phyloP scores from a whole-genome alignment of 2,329 filamentous ascomycete species.

The Apiospora koreana region DNA sequence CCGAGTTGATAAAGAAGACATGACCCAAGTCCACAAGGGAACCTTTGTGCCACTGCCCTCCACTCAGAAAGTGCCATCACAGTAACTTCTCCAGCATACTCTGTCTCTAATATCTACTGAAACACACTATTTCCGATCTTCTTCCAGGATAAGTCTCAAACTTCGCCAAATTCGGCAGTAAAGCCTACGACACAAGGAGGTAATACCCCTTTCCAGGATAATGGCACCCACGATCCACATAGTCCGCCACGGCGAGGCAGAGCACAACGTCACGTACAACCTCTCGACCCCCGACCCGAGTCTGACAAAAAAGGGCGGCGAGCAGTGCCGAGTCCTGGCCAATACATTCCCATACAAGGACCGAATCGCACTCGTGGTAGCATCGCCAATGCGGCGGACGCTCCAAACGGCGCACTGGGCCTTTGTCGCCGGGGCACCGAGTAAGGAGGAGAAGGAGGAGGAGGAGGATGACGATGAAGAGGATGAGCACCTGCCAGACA shows the following conservation, averaged over 20 bases:
- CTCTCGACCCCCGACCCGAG: conserved; percentile 69
- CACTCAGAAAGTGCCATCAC: no score
- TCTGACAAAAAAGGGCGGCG: conserved; percentile 69
- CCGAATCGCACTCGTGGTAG: conserved; percentile 64
- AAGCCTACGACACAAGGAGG: background rate
- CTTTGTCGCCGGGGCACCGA: conserved; percentile 47
- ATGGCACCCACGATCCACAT: conserved; percentile 59
- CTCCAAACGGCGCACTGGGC: conserved; percentile 71
- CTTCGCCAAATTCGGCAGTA: background rate
- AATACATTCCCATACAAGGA: conserved; percentile 63
- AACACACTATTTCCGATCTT: no score
- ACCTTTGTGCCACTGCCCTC: background rate
- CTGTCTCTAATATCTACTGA: no score
- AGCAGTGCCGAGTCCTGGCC: conserved; percentile 68
- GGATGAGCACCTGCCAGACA: conserved; percentile 35
- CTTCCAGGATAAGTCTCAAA: background rate
- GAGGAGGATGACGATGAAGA: no score
- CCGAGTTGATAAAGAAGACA: background rate
- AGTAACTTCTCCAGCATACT: no score
- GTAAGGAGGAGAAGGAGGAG: background rate
- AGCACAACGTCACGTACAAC: conserved; percentile 72
- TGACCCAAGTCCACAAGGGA: background rate
- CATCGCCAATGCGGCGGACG: conserved; percentile 77
- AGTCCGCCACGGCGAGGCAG: conserved; percentile 72
- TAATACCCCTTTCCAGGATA: conserved; percentile 10